phyloP scores from a whole-genome alignment of 2,329 filamentous ascomycete species.

The Eutypa lata region DNA sequence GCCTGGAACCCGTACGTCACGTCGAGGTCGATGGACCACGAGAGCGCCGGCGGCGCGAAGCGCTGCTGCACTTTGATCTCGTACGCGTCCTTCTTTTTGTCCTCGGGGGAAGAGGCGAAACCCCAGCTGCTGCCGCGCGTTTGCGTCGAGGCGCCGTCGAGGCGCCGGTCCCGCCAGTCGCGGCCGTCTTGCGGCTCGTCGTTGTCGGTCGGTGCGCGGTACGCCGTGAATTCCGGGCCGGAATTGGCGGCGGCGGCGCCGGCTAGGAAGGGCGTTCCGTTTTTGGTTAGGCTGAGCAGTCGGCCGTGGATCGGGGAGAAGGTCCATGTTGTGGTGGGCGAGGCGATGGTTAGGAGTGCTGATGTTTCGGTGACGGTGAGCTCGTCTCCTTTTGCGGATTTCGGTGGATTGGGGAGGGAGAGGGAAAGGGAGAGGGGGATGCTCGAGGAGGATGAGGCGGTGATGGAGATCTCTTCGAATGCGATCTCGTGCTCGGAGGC shows the following conservation, averaged over 20 bases:
- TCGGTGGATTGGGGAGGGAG: not conserved
- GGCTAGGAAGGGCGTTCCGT: constrained; percentile 20
- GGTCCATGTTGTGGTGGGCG: constrained; percentile 21
- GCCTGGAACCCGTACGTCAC: constrained; percentile 54
- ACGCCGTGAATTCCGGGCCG: constrained; percentile 39
- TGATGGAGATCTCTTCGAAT: constrained; percentile 24
- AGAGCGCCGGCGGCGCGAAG: constrained; percentile 59
- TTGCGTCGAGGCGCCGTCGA: constrained; percentile 39
- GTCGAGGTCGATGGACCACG: constrained; percentile 52
- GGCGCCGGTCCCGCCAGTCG: constrained; percentile 49
- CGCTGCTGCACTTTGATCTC: constrained; percentile 44
- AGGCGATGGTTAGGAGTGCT: constrained; percentile 20
- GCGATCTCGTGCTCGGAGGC: constrained; percentile 25
- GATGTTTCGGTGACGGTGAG: constrained; percentile 19
- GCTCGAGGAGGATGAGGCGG: not conserved
- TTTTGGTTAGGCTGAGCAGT: constrained; percentile 23
- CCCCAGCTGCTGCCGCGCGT: constrained; percentile 30
- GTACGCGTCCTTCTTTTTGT: constrained; percentile 12
- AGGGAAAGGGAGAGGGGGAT: too few relatives aligned
- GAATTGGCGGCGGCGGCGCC: constrained; percentile 5
- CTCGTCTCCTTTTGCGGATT: constrained; percentile 2
- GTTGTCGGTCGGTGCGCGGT: constrained; percentile 64
- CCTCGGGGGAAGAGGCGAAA: not conserved
- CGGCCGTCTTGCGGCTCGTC: constrained; percentile 53
- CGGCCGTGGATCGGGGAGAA: constrained; percentile 23